These are phyloP conservation scores for Pleurotus platypus DNA, from an alignment of 768 basidiomycete genomes.

Conservation along the genomic window DNA sequence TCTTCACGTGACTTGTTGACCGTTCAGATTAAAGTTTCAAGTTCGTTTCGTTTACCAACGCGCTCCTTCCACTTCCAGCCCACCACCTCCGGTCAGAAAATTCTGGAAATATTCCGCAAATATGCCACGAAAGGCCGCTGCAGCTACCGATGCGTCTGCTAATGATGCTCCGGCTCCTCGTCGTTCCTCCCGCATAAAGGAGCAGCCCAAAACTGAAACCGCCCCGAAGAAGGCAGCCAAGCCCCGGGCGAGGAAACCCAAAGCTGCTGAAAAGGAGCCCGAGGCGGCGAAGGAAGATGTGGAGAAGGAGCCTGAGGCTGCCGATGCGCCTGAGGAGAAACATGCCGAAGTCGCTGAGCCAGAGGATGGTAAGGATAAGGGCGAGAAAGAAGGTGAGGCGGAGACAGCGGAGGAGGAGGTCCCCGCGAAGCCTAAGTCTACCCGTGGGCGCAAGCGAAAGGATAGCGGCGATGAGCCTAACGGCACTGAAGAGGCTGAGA, in stretches of 20 bases:
- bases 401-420: conserved; percentile 22
- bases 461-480: conserved; percentile 15
- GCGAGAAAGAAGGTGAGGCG: conserved; percentile 34
- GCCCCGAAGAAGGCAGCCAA: conserved; percentile 61
- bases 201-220: conserved; percentile 53
- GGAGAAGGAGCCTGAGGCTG: conserved; percentile 38
- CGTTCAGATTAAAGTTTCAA: conserved; percentile 1
- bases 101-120: neutral
- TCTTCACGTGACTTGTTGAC: conserved; percentile 7
- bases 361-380: conserved; percentile 25
- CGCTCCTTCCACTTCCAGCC: conserved; percentile 7
- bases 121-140: conserved; percentile 74
- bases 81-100: conserved; percentile 11
- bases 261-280: conserved; percentile 30
- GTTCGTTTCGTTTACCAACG: neutral
- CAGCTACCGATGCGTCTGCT: conserved; percentile 34
- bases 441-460: conserved; percentile 7
- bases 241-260: conserved; percentile 54
- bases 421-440: conserved; percentile 9
- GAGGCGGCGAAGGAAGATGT: conserved; percentile 57
- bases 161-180: conserved; percentile 49
- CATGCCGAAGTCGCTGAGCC: conserved; percentile 23
- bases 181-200: conserved; percentile 75
- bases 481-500: conserved; percentile 28
- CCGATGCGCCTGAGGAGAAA: conserved; percentile 22